phyloP scores from a whole-genome alignment of 2,329 filamentous ascomycete species.

The Aspergillus felis region DNA sequence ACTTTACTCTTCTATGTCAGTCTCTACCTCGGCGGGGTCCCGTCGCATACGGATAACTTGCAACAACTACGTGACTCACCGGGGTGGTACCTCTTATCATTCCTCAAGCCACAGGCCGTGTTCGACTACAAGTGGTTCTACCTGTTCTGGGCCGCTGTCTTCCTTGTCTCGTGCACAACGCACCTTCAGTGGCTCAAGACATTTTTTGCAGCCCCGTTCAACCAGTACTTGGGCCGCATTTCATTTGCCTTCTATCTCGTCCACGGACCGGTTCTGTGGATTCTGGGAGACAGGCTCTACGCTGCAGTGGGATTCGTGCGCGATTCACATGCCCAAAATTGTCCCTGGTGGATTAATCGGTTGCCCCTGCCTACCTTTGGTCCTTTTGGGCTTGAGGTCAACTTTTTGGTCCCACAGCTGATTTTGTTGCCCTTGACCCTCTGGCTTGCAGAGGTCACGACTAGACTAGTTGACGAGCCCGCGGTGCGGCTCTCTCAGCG shows the following conservation, averaged over 20 bases:
- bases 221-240: conserved; percentile 60
- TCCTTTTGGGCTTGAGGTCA: too few species aligned
- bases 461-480: too few species aligned
- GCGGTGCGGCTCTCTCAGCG: too few species aligned
- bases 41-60: conserved; percentile 42
- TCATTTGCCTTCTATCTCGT: conserved; percentile 62
- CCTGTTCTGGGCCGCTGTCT: conserved; percentile 57
- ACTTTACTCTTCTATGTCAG: too few species aligned
- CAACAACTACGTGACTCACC: conserved; percentile 50
- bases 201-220: conserved; percentile 57
- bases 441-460: too few species aligned
- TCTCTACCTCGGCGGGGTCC: too few species aligned
- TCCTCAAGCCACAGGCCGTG: conserved; percentile 62
- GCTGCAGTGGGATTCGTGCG: conserved; percentile 56
- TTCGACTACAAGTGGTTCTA: conserved; percentile 67
- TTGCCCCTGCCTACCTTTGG: conserved; percentile 26
- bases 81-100: conserved; percentile 59
- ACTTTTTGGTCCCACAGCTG: too few species aligned
- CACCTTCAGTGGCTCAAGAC: conserved; percentile 56
- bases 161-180: conserved; percentile 54
- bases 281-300: conserved; percentile 61
- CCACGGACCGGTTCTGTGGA: conserved; percentile 59
- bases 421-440: too few species aligned
- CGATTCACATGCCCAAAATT: conserved; percentile 46
- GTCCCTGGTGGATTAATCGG: conserved; percentile 55